Evolutionary conservation across 2,329 filamentous ascomycete genomes (phyloP).

Genomic region (Graphiopsis chlorocephala): DNA sequence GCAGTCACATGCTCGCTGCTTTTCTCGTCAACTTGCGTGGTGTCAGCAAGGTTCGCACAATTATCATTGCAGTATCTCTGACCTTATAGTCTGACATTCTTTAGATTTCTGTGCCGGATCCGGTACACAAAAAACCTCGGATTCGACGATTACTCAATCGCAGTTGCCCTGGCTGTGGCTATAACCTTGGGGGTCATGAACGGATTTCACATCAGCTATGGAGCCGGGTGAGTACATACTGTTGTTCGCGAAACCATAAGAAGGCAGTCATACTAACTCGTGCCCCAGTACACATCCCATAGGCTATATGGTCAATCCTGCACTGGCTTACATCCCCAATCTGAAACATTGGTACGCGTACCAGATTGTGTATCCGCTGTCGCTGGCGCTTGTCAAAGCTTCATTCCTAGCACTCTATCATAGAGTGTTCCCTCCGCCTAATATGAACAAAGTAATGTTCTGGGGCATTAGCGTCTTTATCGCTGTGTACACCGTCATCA

Average conservation of each 20-base stretch:
- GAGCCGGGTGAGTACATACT: not conserved
- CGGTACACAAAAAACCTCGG: not conserved
- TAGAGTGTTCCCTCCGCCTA: conserved; percentile 1
- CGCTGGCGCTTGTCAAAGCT: conserved; percentile 26
- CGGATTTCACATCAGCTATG: conserved; percentile 11
- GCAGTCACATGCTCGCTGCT: not conserved
- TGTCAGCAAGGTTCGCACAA: not conserved
- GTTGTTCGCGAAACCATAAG: not conserved
- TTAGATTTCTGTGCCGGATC: not conserved
- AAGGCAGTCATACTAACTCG: not conserved
- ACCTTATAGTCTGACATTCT: not conserved
- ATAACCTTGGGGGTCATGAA: conserved; percentile 6
- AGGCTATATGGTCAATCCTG: not conserved
- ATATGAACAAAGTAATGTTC: not conserved
- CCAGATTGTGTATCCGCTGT: conserved; percentile 28
- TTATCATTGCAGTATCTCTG: not conserved
- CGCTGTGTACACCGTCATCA: not conserved
- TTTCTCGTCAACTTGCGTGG: not conserved
- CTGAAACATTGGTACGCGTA: conserved; percentile 30
- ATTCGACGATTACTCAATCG: conserved; percentile 7
- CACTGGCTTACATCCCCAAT: conserved; percentile 19
- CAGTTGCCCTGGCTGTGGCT: not conserved
- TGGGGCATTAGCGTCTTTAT: not conserved
- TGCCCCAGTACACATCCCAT: not conserved
- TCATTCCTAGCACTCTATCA: conserved; percentile 29